Conservation (phyloP, 345 rosid species). For the Eucalyptus coolabah region DNA sequence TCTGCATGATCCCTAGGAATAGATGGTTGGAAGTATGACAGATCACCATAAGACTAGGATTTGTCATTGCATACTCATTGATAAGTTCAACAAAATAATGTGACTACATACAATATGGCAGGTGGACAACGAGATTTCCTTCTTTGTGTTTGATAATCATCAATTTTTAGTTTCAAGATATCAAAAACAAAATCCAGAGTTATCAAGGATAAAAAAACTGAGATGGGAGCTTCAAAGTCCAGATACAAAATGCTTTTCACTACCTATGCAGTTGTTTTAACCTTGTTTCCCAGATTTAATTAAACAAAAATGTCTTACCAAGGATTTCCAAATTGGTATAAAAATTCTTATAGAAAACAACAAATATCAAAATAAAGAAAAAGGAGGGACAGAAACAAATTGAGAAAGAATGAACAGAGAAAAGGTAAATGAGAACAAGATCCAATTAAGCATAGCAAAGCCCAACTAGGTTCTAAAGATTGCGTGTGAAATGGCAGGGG, state of each 20-base stretch:
- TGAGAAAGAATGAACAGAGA: background rate
- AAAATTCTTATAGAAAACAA: background rate
- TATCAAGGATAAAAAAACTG: background rate
- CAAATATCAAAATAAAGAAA: background rate
- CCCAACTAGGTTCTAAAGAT: background rate
- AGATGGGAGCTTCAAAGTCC: background rate
- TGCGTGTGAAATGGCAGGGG: background rate
- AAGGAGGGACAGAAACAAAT: background rate
- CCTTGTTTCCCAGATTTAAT: background rate
- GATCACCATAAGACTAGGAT: background rate
- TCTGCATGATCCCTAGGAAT: background rate
- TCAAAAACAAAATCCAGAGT: background rate
- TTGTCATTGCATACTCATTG: background rate
- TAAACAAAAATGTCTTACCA: background rate
- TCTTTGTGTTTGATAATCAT: background rate
- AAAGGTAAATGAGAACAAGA: background rate
- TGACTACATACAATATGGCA: background rate
- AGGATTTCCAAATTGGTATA: background rate
- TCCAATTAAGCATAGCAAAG: background rate
- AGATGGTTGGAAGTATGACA: background rate
- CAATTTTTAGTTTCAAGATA: background rate
- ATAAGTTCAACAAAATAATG: background rate
- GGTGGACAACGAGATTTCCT: background rate
- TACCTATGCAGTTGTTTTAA: background rate
- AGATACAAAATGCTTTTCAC: background rate